Percentiles rank a stretch among this genome's conserved stretches.
Evolutionary conservation across 805 yeast genomes (phyloP).

Genomic region (Lachancea cidri): DNA sequence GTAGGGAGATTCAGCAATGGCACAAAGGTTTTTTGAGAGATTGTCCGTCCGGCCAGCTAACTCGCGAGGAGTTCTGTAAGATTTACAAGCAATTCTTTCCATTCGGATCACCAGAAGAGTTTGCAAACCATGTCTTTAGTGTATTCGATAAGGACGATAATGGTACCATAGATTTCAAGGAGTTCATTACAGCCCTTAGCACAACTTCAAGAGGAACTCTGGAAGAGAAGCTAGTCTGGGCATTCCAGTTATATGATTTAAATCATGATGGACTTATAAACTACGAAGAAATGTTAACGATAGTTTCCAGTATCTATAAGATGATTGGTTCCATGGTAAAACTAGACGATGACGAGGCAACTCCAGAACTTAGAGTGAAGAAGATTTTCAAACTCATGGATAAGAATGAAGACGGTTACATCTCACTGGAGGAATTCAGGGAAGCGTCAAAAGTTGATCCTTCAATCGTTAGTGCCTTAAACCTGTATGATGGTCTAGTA

Average conservation of each 20-base stretch:
- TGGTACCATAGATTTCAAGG: constrained; percentile 85
- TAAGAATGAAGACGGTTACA: constrained; percentile 61
- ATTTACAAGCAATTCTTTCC: constrained; percentile 97
- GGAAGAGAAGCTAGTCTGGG: constrained; percentile 85
- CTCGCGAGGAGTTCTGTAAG: constrained; percentile 81
- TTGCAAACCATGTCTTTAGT: constrained; percentile 80
- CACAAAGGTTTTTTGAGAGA: constrained; percentile 93
- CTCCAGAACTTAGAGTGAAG: constrained; percentile 82
- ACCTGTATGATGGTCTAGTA: constrained; percentile 75
- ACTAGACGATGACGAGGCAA: constrained; percentile 80
- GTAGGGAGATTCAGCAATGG: constrained; percentile 96
- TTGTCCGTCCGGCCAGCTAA: constrained; percentile 85
- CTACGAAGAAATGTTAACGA: constrained; percentile 72
- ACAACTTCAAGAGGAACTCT: constrained; percentile 80
- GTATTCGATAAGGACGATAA: constrained; percentile 80
- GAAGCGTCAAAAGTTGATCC: constrained; percentile 77
- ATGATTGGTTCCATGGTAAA: constrained; percentile 96
- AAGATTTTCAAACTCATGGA: constrained; percentile 75
- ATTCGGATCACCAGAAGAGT: constrained; percentile 93
- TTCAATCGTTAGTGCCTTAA: constrained; percentile 67
- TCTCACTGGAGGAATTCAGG: constrained; percentile 79
- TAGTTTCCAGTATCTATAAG: constrained; percentile 79
- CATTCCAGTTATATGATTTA: constrained; percentile 81
- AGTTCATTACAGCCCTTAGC: constrained; percentile 82
- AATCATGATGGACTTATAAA: constrained; percentile 72